Percentiles rank a stretch among this genome's conserved stretches.
Evolutionary conservation across 768 basidiomycete species (phyloP).

Genomic region (Tulasnella calospora): DNA sequence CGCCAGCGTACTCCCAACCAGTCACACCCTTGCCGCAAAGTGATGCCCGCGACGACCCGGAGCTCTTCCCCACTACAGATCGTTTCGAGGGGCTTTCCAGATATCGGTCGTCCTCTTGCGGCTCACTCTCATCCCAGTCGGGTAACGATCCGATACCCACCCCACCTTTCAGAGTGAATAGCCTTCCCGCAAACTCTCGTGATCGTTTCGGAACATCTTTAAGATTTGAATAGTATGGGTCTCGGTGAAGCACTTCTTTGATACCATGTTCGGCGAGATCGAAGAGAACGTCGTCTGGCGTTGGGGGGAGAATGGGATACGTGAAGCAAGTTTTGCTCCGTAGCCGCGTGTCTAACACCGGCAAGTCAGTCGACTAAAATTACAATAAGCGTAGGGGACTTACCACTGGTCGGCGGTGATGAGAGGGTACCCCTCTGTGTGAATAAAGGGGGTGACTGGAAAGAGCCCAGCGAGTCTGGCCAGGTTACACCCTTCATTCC

Average conservation of each 20-base stretch:
- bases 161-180: conserved; percentile 66
- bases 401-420: no score
- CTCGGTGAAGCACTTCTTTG: conserved; percentile 55
- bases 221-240: conserved; percentile 74
- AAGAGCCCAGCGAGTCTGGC: background rate
- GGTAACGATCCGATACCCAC: conserved; percentile 53
- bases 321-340: conserved; percentile 13
- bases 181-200: conserved; percentile 72
- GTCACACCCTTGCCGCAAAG: conserved; percentile 35
- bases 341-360: background rate
- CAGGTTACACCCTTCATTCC: background rate
- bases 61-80: background rate
- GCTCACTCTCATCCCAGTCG: conserved; percentile 48
- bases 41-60: background rate
- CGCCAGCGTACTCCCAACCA: conserved; percentile 78
- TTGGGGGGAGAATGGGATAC: conserved; percentile 34
- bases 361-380: background rate
- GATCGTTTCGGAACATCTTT: conserved; percentile 63
- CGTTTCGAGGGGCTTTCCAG: background rate
- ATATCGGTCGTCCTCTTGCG: background rate
- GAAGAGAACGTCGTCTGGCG: conserved; percentile 46
- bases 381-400: background rate
- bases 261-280: conserved; percentile 35
- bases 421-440: background rate
- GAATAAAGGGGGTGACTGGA: background rate